Evolutionary conservation across 331 rosid species (phyloP).

Genomic region (Pyrus hybrid): DNA sequence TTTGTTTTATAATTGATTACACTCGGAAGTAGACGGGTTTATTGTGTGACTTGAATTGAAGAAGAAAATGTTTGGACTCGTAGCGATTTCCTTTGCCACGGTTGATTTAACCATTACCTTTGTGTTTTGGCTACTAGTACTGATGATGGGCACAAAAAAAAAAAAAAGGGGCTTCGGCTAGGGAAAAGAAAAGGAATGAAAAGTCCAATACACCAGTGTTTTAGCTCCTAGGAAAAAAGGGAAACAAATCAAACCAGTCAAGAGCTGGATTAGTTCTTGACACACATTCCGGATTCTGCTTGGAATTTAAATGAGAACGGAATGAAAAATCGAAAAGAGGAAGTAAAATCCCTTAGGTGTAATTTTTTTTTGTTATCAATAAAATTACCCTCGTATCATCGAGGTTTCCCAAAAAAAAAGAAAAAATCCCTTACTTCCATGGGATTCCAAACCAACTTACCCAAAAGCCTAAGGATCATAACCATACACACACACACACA

Average conservation of each 20-base stretch:
- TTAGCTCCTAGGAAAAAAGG: not conserved
- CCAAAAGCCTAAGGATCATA: not conserved
- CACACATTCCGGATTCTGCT: not conserved
- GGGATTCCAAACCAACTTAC: not conserved
- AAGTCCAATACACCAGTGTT: not conserved
- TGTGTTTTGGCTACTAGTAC: too few relatives aligned
- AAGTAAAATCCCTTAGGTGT: not conserved
- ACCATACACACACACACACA: too few relatives aligned
- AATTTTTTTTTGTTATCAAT: too few relatives aligned
- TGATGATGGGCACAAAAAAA: too few relatives aligned
- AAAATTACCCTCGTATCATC: too few relatives aligned
- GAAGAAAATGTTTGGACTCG: too few relatives aligned
- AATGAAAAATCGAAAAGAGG: not conserved
- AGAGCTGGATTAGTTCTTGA: not conserved
- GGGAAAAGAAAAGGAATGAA: not conserved
- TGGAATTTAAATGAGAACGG: not conserved
- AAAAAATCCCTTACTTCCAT: not conserved
- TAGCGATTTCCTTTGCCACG: too few relatives aligned
- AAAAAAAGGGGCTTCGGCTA: not conserved
- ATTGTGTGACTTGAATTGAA: too few relatives aligned
- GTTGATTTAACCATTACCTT: too few relatives aligned
- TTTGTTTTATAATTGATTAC: too few relatives aligned
- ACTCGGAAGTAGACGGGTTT: too few relatives aligned
- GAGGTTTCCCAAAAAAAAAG: too few relatives aligned
- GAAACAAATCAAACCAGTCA: not conserved